Base-by-base conservation (phyloP, 208 protist genomes). In the Leishmania braziliensis region DNA sequence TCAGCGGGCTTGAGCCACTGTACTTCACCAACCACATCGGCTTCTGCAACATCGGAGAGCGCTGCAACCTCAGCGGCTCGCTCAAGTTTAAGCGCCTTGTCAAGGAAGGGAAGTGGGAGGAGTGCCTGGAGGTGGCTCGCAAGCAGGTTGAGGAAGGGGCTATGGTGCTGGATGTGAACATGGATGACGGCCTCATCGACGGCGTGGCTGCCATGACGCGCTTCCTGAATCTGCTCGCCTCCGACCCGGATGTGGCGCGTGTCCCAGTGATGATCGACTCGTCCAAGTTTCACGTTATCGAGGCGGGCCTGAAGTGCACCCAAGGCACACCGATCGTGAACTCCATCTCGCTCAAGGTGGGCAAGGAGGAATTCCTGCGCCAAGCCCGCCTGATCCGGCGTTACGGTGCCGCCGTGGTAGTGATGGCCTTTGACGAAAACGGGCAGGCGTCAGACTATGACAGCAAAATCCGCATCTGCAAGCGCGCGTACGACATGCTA, bases 301-400 rank as follows among this genome's bases (percentile, higher is more conserved):
- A 97, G 77, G 94, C 95, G 6, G 98, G 98, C 46, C 89, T 99
- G 1, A 97, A 98, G 88, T 96, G 90, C 81, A 89, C 90, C 36
- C 98, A 99, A 88, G 98, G 98, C 68, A 99, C 99, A 84, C 98
- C 95, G 77, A 98, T 99, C 84, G 97, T 99, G 53, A 99, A 99
- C 92, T 98, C 91, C 29, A 98, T 99, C 82, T 97, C 90, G 2
- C 89, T 99, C 26, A 99, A 99, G 91, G 98, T 97, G 39, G 98
- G 98, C 51, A 97, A 99, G 85, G 91, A 91, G 54, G 91, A 98
- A 20, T 99, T 99, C 75, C 87, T 99, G 66, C 79, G 94, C 29
- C 93, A 99, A 76, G 98, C 98, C 3, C 91, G 79, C 69, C 88
- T 95, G 33, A 86, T 99, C 50, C 88, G 90, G 75, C 93, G 96